These are phyloP conservation scores for Macrocystidia cucumis DNA, from an alignment of 1,284 basidiomycete genomes.

Conservation along the genomic window DNA sequence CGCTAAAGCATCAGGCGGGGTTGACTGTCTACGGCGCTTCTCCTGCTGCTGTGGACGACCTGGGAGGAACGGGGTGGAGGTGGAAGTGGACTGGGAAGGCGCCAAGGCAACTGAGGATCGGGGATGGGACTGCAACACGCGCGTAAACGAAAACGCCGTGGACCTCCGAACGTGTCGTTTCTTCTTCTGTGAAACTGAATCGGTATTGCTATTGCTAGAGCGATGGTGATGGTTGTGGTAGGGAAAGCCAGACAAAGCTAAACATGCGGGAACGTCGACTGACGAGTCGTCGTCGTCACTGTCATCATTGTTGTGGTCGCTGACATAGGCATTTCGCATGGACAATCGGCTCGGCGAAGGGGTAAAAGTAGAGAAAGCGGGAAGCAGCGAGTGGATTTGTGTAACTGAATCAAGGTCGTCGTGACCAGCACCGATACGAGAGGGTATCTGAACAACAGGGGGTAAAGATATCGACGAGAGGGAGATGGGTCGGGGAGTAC, in stretches of 20 bases:
- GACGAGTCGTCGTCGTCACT: too few relatives aligned
- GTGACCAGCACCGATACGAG: too few relatives aligned
- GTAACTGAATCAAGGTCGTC: too few relatives aligned
- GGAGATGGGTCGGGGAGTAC: constrained; percentile 34
- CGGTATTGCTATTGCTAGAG: too few relatives aligned
- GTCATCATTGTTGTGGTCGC: too few relatives aligned
- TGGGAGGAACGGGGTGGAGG: neutral
- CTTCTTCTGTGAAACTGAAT: too few relatives aligned
- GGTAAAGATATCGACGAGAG: constrained; percentile 1
- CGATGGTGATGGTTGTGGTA: too few relatives aligned
- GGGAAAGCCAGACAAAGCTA: neutral
- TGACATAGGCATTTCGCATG: too few relatives aligned
- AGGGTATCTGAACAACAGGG: too few relatives aligned
- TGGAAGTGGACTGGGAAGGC: neutral
- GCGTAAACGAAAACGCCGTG: neutral
- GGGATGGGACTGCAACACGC: neutral
- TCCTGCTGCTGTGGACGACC: too few relatives aligned
- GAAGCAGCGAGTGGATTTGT: neutral
- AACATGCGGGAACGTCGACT: neutral
- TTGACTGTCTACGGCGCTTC: too few relatives aligned
- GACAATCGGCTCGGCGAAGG: neutral
- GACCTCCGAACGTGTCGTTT: too few relatives aligned
- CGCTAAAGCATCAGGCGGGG: neutral
- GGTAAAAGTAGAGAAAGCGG: neutral
- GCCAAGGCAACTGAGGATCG: neutral